phyloP scores from a whole-genome alignment of 2,329 filamentous ascomycete species.

The Venturiaceae sp. region DNA sequence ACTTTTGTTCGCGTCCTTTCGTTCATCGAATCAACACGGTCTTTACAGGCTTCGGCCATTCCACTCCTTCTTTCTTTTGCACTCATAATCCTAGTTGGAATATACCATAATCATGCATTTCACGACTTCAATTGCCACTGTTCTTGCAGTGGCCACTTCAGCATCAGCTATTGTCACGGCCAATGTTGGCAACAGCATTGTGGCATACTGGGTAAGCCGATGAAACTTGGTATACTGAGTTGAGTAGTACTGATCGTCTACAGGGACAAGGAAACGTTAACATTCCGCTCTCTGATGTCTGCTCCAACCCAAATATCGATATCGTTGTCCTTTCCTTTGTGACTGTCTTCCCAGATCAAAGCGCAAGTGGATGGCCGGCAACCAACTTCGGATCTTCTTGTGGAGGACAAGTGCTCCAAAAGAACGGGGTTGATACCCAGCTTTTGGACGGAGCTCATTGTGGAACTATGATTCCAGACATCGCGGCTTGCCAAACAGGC shows the following conservation, averaged over 20 bases:
- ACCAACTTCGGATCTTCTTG: conserved; percentile 50
- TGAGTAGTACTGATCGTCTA: not conserved
- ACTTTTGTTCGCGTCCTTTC: conserved; percentile 47
- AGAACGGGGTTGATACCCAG: conserved; percentile 21
- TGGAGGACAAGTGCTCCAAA: conserved; percentile 27
- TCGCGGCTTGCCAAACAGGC: conserved; percentile 19
- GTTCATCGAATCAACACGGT: conserved; percentile 31
- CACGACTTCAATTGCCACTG: conserved; percentile 16
- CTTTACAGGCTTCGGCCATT: conserved; percentile 27
- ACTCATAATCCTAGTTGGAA: conserved; percentile 12
- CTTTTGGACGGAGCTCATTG: conserved; percentile 26
- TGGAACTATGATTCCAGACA: conserved; percentile 21
- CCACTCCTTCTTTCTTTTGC: conserved; percentile 22
- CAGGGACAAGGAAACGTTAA: conserved; percentile 39
- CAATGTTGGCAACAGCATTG: conserved; percentile 40
- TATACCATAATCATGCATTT: conserved; percentile 27
- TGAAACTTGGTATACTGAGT: not conserved
- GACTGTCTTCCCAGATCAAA: conserved; percentile 41
- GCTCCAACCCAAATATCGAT: conserved; percentile 40
- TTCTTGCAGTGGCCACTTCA: conserved; percentile 20
- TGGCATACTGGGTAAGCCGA: conserved; percentile 39
- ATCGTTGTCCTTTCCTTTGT: conserved; percentile 49
- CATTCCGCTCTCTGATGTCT: conserved; percentile 38
- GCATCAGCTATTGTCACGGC: no score
- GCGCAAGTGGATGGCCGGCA: conserved; percentile 35